A percentile compares a stretch with the other conserved stretches of the same genome.
Conservation (phyloP, 1,284 basidiomycete species). For the Phellinidium pouzarii region DNA sequence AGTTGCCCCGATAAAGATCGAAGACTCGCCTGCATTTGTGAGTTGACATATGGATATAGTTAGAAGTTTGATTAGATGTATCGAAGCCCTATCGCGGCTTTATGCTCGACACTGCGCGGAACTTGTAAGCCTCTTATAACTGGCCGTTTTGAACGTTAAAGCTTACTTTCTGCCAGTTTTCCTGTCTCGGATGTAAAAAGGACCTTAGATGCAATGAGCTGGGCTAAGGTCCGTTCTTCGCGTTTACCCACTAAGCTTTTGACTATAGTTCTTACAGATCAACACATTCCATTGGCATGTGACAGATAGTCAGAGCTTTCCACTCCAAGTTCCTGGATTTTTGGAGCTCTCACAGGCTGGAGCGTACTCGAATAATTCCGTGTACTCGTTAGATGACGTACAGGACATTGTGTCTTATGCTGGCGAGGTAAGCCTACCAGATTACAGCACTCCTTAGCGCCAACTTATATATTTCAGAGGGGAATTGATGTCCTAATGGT, state of each 20-base stretch:
- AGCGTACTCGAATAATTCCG: constrained; percentile 52
- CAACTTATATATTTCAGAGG: constrained; percentile 34
- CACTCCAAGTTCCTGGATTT: constrained; percentile 58
- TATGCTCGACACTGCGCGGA: constrained; percentile 73
- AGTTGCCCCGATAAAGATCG: constrained; percentile 53
- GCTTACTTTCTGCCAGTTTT: constrained; percentile 46
- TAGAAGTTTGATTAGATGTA: not conserved
- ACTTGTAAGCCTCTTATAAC: constrained; percentile 53
- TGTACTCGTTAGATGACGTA: constrained; percentile 61
- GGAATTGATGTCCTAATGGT: constrained; percentile 73
- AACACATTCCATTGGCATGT: constrained; percentile 81
- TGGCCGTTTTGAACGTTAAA: constrained; percentile 6
- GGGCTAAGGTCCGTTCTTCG: constrained; percentile 63
- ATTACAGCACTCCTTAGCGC: constrained; percentile 21
- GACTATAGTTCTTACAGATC: constrained; percentile 2
- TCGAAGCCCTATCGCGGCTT: constrained; percentile 71
- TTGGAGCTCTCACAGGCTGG: constrained; percentile 57
- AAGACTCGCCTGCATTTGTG: constrained; percentile 62
- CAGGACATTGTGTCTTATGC: constrained; percentile 65
- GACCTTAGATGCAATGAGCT: constrained; percentile 79
- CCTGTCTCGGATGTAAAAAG: constrained; percentile 61
- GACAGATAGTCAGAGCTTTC: constrained; percentile 73
- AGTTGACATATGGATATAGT: not conserved
- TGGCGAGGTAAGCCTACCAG: constrained; percentile 33
- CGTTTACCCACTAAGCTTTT: constrained; percentile 12